These are phyloP conservation scores for Spergularia azorica DNA, from an alignment of 179 eudicot genomes.

Conservation along the genomic window DNA sequence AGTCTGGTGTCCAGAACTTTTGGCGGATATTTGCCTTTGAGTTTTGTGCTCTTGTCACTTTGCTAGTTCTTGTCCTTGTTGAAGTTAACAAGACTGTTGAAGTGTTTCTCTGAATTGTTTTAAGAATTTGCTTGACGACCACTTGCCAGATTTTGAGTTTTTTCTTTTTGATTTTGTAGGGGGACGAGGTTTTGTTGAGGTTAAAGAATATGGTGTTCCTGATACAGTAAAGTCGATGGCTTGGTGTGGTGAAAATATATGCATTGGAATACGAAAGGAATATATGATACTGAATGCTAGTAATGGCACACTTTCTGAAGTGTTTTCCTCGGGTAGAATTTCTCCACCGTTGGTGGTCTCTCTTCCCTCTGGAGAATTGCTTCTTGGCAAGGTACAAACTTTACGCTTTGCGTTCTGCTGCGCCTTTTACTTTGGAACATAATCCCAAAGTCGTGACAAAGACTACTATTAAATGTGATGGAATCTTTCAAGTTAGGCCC, in stretches of 20 bases:
- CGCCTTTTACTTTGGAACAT: neutral
- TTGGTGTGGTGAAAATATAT: conserved; percentile 99
- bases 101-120: neutral
- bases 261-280: conserved; percentile 90
- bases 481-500: neutral
- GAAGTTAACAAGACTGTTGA: neutral
- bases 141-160: neutral
- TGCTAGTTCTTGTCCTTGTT: neutral
- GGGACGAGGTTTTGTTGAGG: conserved; percentile 95
- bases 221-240: conserved; percentile 90
- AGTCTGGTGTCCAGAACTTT: no score
- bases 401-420: neutral
- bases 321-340: conserved; percentile 92
- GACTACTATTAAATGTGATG: neutral
- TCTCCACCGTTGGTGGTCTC: conserved; percentile 90
- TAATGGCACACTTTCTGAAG: conserved; percentile 78
- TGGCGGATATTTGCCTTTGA: no score
- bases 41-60: neutral
- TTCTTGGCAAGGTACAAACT: conserved; percentile 78
- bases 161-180: conserved; percentile 44
- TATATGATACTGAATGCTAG: conserved; percentile 81
- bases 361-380: conserved; percentile 92
- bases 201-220: conserved; percentile 91
- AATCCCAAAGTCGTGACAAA: neutral
- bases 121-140: neutral